Percentiles rank a stretch among this genome's conserved stretches.
phyloP scores from a whole-genome alignment of 306 rosid species.

The Canavalia ensiformis region DNA sequence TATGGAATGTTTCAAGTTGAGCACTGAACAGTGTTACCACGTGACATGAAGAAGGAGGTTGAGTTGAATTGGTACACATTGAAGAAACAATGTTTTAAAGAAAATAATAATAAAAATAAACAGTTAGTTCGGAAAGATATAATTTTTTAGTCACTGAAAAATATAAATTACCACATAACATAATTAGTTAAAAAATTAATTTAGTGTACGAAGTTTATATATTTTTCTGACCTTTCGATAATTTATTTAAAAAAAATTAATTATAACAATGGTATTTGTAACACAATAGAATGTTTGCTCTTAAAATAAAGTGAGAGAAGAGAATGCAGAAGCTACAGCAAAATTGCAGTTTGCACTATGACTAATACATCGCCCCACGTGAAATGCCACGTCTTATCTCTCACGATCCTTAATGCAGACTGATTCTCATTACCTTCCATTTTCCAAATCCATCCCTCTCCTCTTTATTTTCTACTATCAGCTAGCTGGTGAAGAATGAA shows the following conservation, averaged over 20 bases:
- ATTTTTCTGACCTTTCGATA: neutral
- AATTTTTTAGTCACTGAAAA: neutral
- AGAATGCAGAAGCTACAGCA: slow-evolving; percentile 22
- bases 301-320: neutral
- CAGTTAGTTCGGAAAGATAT: neutral
- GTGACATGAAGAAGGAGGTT: neutral
- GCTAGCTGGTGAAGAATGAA: neutral
- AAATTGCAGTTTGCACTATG: neutral
- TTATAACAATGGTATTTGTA: neutral
- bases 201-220: neutral
- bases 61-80: neutral
- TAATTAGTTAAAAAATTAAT: neutral
- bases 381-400: slow-evolving; percentile 49
- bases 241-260: neutral
- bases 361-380: slow-evolving; percentile 45
- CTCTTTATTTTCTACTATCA: neutral
- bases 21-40: neutral
- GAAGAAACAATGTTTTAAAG: neutral
- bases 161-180: neutral
- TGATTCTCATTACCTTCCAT: neutral
- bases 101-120: neutral
- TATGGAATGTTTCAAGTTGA: slow-evolving; percentile 32
- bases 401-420: slow-evolving; percentile 21
- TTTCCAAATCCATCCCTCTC: neutral
- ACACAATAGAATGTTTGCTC: neutral